These are phyloP conservation scores for Ziziphus jujuba DNA, from an alignment of 306 rosid genomes.

Conservation along the genomic window DNA sequence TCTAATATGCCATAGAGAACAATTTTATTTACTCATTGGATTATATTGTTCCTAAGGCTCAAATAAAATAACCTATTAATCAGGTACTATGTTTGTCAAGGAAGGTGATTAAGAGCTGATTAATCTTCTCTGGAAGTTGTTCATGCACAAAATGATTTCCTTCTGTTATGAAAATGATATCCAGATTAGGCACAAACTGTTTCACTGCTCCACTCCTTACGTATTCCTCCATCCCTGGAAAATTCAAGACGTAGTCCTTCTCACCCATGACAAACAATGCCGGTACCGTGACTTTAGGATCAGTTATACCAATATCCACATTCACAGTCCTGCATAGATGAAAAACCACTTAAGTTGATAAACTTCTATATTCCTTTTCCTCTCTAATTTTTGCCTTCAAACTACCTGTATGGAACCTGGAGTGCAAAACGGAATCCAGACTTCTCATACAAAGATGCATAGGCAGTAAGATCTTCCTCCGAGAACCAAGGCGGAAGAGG, in stretches of 20 bases:
- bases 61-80: constrained; percentile 11
- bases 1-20: not conserved
- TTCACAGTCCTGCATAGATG: constrained; percentile 32
- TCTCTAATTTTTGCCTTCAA: not conserved
- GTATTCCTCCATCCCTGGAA: constrained; percentile 53
- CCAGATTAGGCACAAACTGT: constrained; percentile 50
- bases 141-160: constrained; percentile 62
- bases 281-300: constrained; percentile 47
- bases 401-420: constrained; percentile 50
- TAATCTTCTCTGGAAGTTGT: constrained; percentile 52
- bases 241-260: constrained; percentile 48
- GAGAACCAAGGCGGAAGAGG: constrained; percentile 62
- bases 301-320: constrained; percentile 43
- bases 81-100: constrained; percentile 43
- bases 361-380: too few relatives aligned
- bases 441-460: constrained; percentile 55
- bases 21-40: not conserved
- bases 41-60: not conserved
- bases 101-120: constrained; percentile 52
- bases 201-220: constrained; percentile 44
- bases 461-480: constrained; percentile 49
- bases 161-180: constrained; percentile 40
- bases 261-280: constrained; percentile 52
- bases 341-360: too few relatives aligned
- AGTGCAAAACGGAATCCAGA: constrained; percentile 55